Evolutionary conservation across 2,329 filamentous ascomycete genomes (phyloP).

Genomic region (Exserohilum turcica): DNA sequence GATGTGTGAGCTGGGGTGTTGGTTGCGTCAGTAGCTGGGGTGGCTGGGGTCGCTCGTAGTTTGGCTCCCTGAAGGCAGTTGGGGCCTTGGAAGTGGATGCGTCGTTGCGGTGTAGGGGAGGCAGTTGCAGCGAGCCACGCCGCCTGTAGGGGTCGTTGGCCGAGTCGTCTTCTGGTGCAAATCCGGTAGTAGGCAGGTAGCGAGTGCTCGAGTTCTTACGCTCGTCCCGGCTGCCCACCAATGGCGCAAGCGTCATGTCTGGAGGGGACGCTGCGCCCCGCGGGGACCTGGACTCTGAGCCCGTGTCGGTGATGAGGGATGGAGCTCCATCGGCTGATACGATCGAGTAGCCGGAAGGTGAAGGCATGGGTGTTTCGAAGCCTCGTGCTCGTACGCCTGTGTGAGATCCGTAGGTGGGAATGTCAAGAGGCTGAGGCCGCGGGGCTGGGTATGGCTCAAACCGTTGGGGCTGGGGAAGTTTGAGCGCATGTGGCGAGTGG

Average conservation of each 20-base stretch:
- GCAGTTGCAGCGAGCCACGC: conserved; percentile 42
- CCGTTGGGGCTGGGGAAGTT: conserved; percentile 41
- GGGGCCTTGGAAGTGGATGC: conserved; percentile 12
- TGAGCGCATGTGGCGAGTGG: conserved; percentile 36
- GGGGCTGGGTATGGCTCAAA: conserved; percentile 41
- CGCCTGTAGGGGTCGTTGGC: conserved; percentile 35
- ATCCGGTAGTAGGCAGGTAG: conserved; percentile 47
- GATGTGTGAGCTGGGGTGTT: conserved; percentile 36
- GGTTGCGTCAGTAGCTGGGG: conserved; percentile 43
- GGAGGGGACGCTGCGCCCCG: conserved; percentile 53
- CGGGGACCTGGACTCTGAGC: conserved; percentile 55
- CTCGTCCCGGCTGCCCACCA: conserved; percentile 45
- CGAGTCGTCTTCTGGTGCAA: conserved; percentile 44
- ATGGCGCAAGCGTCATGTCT: conserved; percentile 49
- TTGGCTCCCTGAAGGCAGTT: conserved; percentile 32
- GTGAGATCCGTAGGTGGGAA: conserved; percentile 30
- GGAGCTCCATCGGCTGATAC: conserved; percentile 68
- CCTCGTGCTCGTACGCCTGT: conserved; percentile 33
- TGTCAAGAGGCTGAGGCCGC: conserved; percentile 41
- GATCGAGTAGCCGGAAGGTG: conserved; percentile 66
- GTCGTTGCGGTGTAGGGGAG: conserved; percentile 36
- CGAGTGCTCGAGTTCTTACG: conserved; percentile 46
- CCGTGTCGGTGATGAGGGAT: conserved; percentile 71
- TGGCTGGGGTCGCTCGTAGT: conserved; percentile 34
- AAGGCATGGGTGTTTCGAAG: conserved; percentile 65